A percentile compares a stretch with the other conserved stretches of the same genome.
These are phyloP conservation scores for Pilasporangium apinafurcum DNA, from an alignment of 352 stramenopile genomes.

Conservation along the genomic window DNA sequence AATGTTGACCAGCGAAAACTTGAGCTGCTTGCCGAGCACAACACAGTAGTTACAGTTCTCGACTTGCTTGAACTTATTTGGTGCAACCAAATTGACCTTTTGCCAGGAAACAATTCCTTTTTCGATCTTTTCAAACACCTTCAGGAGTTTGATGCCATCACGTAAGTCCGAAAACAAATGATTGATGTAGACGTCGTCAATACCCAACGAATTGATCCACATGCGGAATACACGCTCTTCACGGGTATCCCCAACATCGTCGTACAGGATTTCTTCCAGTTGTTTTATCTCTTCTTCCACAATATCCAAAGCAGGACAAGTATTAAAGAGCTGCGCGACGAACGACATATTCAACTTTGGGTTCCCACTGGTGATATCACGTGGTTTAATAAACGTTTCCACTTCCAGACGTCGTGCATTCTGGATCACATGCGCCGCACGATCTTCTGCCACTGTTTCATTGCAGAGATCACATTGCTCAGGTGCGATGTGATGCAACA, in stretches of 20 bases:
- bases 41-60: conserved; percentile 90
- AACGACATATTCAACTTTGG: conserved; percentile 91
- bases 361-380: conserved; percentile 89
- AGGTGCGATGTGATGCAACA: conserved; percentile 86
- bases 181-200: conserved; percentile 86
- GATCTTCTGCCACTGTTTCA: conserved; percentile 48
- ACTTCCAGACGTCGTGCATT: conserved; percentile 81
- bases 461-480: conserved; percentile 59
- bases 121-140: conserved; percentile 87
- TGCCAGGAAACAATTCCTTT: conserved; percentile 86
- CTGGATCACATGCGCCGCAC: conserved; percentile 73
- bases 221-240: conserved; percentile 88
- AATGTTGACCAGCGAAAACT: conserved; percentile 89
- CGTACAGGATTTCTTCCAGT: conserved; percentile 83
- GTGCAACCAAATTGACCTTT: conserved; percentile 82
- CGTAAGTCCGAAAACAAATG: conserved; percentile 88
- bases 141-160: conserved; percentile 87
- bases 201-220: conserved; percentile 92
- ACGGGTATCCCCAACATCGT: conserved; percentile 80
- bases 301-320: conserved; percentile 77
- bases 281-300: conserved; percentile 82
- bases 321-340: conserved; percentile 90
- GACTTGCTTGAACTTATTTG: conserved; percentile 89
- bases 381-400: conserved; percentile 90
- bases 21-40: conserved; percentile 81